A percentile compares a stretch with the other conserved stretches of the same genome.
phyloP scores from a whole-genome alignment of 2,329 filamentous ascomycete genomes.

The Pyrenophora seminiperda region DNA sequence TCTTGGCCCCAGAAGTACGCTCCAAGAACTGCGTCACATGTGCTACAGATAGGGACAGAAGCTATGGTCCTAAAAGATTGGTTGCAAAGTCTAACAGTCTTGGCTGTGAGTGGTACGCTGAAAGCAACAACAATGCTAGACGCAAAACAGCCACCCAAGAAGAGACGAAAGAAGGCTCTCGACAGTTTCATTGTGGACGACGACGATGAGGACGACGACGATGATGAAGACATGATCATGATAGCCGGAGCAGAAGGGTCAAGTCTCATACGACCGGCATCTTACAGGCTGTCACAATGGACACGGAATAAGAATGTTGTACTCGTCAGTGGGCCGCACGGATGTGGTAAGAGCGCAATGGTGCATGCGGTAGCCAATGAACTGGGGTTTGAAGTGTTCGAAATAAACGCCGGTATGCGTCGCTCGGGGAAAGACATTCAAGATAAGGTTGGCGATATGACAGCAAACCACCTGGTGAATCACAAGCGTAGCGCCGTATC shows the following conservation, averaged over 20 bases:
- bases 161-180: conserved; percentile 63
- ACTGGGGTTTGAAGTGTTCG: conserved; percentile 90
- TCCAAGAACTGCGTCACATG: conserved; percentile 68
- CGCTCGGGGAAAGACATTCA: conserved; percentile 87
- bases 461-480: conserved; percentile 87
- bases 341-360: conserved; percentile 90
- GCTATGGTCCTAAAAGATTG: conserved; percentile 75
- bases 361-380: conserved; percentile 92
- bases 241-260: conserved; percentile 68
- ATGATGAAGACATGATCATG: conserved; percentile 63
- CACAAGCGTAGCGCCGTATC: conserved; percentile 43
- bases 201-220: conserved; percentile 36
- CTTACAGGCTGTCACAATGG: conserved; percentile 35
- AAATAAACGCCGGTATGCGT: conserved; percentile 84
- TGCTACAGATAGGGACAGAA: conserved; percentile 77
- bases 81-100: conserved; percentile 76
- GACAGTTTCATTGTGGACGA: conserved; percentile 46
- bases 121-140: conserved; percentile 22
- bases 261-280: conserved; percentile 52
- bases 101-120: conserved; percentile 68
- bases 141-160: conserved; percentile 54
- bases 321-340: conserved; percentile 86
- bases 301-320: conserved; percentile 69
- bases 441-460: conserved; percentile 96
- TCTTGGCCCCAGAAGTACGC: conserved; percentile 87